Conservation (phyloP, 306 rosid genomes). For the Malus sieversii region DNA sequence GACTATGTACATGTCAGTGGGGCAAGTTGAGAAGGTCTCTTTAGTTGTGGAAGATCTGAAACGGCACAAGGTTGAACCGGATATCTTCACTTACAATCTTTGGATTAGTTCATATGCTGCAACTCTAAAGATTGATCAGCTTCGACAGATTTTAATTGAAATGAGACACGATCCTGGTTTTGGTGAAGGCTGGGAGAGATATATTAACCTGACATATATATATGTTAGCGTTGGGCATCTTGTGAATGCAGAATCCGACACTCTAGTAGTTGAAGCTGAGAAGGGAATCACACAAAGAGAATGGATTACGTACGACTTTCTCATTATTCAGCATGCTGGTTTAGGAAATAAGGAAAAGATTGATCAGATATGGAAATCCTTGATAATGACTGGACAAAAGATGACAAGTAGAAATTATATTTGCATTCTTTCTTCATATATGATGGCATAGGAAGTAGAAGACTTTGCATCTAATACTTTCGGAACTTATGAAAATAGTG, state of each 20-base stretch:
- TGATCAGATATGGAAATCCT: constrained; percentile 80
- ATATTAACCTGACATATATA: constrained; percentile 51
- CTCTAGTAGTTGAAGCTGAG: constrained; percentile 55
- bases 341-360: constrained; percentile 64
- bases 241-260: constrained; percentile 39
- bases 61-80: constrained; percentile 50
- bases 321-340: constrained; percentile 73
- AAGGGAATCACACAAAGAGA: constrained; percentile 65
- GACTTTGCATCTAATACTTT: too few relatives aligned
- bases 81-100: constrained; percentile 80
- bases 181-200: constrained; percentile 63
- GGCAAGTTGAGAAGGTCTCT: constrained; percentile 74
- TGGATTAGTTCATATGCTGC: constrained; percentile 93
- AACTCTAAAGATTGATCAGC: constrained; percentile 47
- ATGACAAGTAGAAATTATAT: constrained; percentile 74
- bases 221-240: constrained; percentile 49
- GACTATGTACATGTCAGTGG: constrained; percentile 86
- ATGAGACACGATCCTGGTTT: constrained; percentile 49
- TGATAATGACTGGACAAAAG: constrained; percentile 72
- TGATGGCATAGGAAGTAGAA: too few relatives aligned
- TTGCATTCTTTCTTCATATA: constrained; percentile 62
- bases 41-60: constrained; percentile 63
- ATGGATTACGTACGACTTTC: constrained; percentile 88
- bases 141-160: constrained; percentile 57
- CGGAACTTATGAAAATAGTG: too few relatives aligned